Evolutionary conservation across 768 basidiomycete species (phyloP), one percentile per base, ranked within the genome.

Genomic region (Symmetrospora coprosmae): DNA sequence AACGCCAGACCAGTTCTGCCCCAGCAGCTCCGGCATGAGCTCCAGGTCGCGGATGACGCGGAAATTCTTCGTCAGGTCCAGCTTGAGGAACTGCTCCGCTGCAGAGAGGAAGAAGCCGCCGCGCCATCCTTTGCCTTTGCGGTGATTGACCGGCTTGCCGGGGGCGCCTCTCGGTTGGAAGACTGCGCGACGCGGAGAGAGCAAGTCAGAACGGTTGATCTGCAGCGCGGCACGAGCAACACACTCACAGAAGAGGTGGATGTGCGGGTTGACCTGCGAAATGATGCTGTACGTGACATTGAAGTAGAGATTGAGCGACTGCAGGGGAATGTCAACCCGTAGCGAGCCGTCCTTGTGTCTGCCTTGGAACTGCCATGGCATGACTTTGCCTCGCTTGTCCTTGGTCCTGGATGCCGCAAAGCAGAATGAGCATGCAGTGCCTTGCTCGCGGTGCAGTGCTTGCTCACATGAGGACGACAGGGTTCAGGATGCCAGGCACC

Each of bases 11-110:
- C 92, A 97, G 71, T 99, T 92, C 70, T 82, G 88, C 1, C 91
- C 91, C 4, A 92, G 76, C 2, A 97, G 67, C 61, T 88, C 84
- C n/a, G 94, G 94, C 55, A 97, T 77, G 21, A 99, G 79, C 70
- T 99, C 94, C 1, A 99, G 78, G 71, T 97, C 94, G 39, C 94
- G 84, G 61, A 99, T 99, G 50, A 97, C 86, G 75, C 87, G 89
- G 78, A 92, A 91, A 70, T 96, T 94, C 77, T 96, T 97, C 3
- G 88, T 86, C 13, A 99, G 75, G 70, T 97, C 92, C 40, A 94
- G 80, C 71, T 64, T 62, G 28, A 66, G 45, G 37, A 64, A 68
- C 60, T 66, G 66, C 50, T 68, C 67, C 1, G 64, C 65, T 0
- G 69, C 69, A 4, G 53, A 53, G 7, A 70, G 47, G 17, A 66